Percentiles rank a stretch among this genome's conserved stretches.
Conservation (phyloP, 2,329 filamentous ascomycete genomes). For the Monilinia fructigena region DNA sequence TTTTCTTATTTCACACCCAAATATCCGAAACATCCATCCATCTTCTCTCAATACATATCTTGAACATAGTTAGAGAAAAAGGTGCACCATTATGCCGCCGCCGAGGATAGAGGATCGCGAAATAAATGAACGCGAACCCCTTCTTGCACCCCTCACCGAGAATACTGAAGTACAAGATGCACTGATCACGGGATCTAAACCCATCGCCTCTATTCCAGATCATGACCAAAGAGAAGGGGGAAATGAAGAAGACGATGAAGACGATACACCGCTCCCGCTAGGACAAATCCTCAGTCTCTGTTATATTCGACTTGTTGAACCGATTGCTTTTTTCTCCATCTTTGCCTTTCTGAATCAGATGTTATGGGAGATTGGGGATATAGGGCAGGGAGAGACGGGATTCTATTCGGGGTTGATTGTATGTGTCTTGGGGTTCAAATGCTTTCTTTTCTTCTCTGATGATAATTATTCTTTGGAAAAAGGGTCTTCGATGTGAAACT, state of each 20-base stretch:
- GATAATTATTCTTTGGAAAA: not conserved
- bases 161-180: not conserved
- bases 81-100: not conserved
- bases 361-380: constrained; percentile 63
- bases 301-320: constrained; percentile 70
- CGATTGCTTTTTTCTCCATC: constrained; percentile 80
- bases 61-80: not conserved
- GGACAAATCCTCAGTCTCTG: constrained; percentile 71
- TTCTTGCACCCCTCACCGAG: constrained; percentile 11
- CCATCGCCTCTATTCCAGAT: not conserved
- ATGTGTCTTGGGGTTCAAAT: constrained; percentile 1
- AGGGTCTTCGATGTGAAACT: not conserved
- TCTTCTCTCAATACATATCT: no score
- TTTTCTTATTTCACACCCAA: not conserved
- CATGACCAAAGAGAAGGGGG: not conserved
- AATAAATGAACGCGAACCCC: constrained; percentile 7
- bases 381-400: constrained; percentile 66
- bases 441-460: not conserved
- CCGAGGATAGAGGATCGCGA: not conserved
- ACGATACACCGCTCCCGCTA: constrained; percentile 54
- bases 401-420: constrained; percentile 75
- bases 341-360: constrained; percentile 80
- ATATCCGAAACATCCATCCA: no score
- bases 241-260: constrained; percentile 15
- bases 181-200: constrained; percentile 16